These are phyloP conservation scores for Metarhizium robertsii DNA, from an alignment of 2,329 filamentous ascomycete species.

Conservation along the genomic window DNA sequence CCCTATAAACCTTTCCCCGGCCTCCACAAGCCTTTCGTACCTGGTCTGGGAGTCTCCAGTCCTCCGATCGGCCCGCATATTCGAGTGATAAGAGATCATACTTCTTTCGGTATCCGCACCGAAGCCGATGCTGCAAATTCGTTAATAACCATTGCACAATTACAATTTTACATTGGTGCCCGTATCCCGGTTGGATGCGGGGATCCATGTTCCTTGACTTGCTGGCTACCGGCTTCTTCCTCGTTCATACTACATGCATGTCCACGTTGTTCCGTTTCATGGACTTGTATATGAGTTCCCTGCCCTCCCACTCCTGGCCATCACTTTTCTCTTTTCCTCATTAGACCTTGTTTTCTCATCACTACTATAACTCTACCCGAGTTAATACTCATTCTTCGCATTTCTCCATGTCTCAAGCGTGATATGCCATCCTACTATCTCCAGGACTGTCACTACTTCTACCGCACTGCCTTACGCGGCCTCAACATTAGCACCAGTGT, in stretches of 20 bases:
- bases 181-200: background rate
- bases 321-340: background rate
- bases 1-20: background rate
- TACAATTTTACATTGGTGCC: background rate
- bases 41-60: background rate
- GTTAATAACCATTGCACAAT: background rate
- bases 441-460: constrained; percentile 89
- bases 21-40: background rate
- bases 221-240: background rate
- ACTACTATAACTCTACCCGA: background rate
- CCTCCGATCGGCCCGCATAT: background rate
- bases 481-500: constrained; percentile 73
- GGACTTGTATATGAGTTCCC: background rate
- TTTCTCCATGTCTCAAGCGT: constrained; percentile 20
- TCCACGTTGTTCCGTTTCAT: background rate
- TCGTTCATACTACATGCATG: background rate
- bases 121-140: background rate
- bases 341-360: background rate
- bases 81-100: background rate
- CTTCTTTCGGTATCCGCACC: background rate
- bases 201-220: background rate
- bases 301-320: constrained; percentile 7
- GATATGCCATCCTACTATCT: constrained; percentile 75
- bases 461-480: constrained; percentile 79
- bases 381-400: background rate